Base-by-base conservation (phyloP, 129 eudicot genomes). In the Arctium minus region DNA sequence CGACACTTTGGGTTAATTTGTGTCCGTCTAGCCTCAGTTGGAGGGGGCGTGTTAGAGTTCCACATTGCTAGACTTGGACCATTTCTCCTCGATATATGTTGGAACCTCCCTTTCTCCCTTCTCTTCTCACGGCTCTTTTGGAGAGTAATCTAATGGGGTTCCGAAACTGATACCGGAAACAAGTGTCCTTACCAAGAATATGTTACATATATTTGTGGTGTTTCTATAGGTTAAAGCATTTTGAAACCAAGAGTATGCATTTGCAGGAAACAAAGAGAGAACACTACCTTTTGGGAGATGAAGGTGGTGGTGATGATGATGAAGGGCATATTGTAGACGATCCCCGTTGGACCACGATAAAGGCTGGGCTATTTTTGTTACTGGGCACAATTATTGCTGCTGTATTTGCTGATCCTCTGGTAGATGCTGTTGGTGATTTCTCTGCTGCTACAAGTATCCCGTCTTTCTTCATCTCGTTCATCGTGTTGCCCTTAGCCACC, bases 371-470 rank as follows among this genome's bases (percentile, higher is more conserved):
- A 4, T 75, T 88, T 53, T 60, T 96, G 80, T 64, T 96, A 72
- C 78, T 96, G 9, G 99, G 99, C 35, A 90, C 98, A 31, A 50
- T 82, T 32, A 80, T 96, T 70, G 97, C 98, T 46, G 99, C 99
- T 89, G 74, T 86, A 74, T 96, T 93, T 83, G 98, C 99, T 2
- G 97, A 96, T 83, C 98, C 99, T 78, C 77, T 96, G 36, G 99
- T 96, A 4, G 99, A 90, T 83, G 96, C 94, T 46, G 96, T 96
- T 67, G 89, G 87, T 76, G 92, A 90, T 75, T 96, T 96, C 81
- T 96, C 99, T 3, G 15, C 73, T 60, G 94, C 99, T 37, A 91
- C 99, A n/a, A 87, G 88, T 80, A 96, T 93, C 18, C 99, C 99
- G 22, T 74, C 97, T 37, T 96, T 96, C 84, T 96, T 96, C 87